Base-by-base conservation (phyloP, 495 filamentous ascomycete species). In the Hypoxylon fuscum region DNA sequence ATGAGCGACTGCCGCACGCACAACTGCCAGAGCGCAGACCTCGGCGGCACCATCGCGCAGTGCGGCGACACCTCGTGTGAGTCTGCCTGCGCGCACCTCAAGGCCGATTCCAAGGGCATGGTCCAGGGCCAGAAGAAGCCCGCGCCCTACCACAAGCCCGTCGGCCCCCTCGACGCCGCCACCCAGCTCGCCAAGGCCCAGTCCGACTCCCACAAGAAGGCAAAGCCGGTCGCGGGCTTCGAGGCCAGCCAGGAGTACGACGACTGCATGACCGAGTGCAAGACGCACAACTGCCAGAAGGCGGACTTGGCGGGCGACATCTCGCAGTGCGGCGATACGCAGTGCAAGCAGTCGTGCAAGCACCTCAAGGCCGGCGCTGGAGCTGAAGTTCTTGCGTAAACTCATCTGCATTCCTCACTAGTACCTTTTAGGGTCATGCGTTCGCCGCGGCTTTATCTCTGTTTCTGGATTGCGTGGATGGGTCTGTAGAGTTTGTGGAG, bases 261-360 rank as follows among this genome's bases (percentile, higher is more conserved):
- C 9, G 20, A 46, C 32, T 64, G 61, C 27, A 27, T 64, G 18
- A 23, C 15, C 23, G 2, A 45, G 47, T 64, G 61, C 61, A 53
- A 15, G 38, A 54, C 61, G 10, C 53, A 48, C 37, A 64, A 64
- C 42, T 64, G 61, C 53, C 54, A 64, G 54, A 58, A 38, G 5
- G 34, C 61, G 1, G 35, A 42, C 17, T 18, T 64, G 9, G 48
- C 43, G 0, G 7, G 55, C 0, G 46, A 41, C 0, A 23, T 57
- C 9, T 57, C 54, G 17, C 61, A 64, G 42, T 64, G 61, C 20
- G 61, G 60, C 1, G 41, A 57, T 2, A 63, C 60, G 1, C 44
- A 47, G 10, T 64, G 61, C 29, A 46, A 46, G 17, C n/a, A 22
- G 10, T 4, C 10, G 12, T 60, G 57, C 42, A 23, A 14, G 0